Evolutionary conservation across 768 basidiomycete genomes (phyloP).

Genomic region (Trametes cubensis): DNA sequence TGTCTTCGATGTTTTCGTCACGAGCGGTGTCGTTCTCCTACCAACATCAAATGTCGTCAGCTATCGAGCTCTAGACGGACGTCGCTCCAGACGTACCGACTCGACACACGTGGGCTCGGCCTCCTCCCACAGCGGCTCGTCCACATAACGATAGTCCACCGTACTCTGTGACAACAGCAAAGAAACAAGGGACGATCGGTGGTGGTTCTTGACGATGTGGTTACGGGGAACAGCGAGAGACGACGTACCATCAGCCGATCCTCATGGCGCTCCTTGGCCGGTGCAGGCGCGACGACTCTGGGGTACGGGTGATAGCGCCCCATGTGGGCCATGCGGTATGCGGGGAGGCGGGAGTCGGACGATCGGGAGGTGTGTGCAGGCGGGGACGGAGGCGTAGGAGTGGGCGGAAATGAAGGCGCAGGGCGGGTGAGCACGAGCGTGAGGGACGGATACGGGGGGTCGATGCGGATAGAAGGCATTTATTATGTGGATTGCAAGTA

Average conservation of each 20-base stretch:
- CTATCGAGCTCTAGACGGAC: not conserved
- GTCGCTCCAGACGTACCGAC: not conserved
- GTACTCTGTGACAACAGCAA: not conserved
- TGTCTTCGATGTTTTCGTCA: not conserved
- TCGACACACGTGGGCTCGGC: not conserved
- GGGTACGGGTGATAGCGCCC: conserved; percentile 19
- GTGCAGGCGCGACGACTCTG: not conserved
- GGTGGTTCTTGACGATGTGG: not conserved
- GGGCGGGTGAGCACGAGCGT: not conserved
- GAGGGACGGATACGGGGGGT: conserved; percentile 14
- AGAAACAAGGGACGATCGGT: not conserved
- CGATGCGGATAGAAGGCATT: conserved; percentile 5
- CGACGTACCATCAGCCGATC: conserved; percentile 14
- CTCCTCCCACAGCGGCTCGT: conserved; percentile 8
- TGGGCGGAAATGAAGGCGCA: not conserved
- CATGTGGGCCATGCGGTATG: conserved; percentile 13
- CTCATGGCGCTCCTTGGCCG: not conserved
- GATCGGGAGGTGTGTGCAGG: conserved; percentile 1
- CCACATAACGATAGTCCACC: conserved; percentile 4
- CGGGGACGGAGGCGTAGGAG: too few relatives aligned
- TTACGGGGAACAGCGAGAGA: not conserved
- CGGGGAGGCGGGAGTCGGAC: conserved; percentile 6
- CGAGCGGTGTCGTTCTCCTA: too few relatives aligned
- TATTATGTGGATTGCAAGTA: conserved; percentile 2
- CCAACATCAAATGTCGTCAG: not conserved